These are phyloP conservation scores for Ustilago cynodontis DNA, from an alignment of 1,284 basidiomycete genomes.

Conservation along the genomic window DNA sequence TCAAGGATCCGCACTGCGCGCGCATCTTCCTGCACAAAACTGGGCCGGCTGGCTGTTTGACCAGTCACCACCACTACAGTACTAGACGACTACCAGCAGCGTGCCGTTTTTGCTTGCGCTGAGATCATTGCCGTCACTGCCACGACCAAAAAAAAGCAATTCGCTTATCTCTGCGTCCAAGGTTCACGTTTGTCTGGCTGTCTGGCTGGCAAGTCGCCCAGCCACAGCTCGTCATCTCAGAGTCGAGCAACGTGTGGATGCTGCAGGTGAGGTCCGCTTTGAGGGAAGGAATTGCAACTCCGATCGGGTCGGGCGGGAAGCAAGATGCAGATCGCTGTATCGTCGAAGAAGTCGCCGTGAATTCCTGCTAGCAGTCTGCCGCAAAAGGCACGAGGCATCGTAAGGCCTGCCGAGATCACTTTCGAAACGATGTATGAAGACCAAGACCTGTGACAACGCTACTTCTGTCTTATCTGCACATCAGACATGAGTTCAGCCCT, in stretches of 20 bases:
- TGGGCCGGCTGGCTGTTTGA: background rate
- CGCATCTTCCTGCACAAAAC: background rate
- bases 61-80: background rate
- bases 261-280: background rate
- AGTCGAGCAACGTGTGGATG: background rate
- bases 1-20: no score
- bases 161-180: background rate
- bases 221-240: background rate
- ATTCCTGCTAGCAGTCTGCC: background rate
- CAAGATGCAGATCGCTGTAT: constrained; percentile 1
- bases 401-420: background rate
- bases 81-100: no score
- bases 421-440: no score
- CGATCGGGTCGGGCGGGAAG: constrained; percentile 13
- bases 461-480: no score
- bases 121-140: background rate
- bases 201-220: background rate
- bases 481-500: no score
- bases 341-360: constrained; percentile 16
- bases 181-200: no score
- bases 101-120: background rate
- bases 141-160: constrained; percentile 1
- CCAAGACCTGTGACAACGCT: no score
- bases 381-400: background rate
- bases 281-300: constrained; percentile 17